A percentile compares a stretch with the other conserved stretches of the same genome.
phyloP scores from a whole-genome alignment of 2,329 filamentous ascomycete species.

The Beauveria varroae region DNA sequence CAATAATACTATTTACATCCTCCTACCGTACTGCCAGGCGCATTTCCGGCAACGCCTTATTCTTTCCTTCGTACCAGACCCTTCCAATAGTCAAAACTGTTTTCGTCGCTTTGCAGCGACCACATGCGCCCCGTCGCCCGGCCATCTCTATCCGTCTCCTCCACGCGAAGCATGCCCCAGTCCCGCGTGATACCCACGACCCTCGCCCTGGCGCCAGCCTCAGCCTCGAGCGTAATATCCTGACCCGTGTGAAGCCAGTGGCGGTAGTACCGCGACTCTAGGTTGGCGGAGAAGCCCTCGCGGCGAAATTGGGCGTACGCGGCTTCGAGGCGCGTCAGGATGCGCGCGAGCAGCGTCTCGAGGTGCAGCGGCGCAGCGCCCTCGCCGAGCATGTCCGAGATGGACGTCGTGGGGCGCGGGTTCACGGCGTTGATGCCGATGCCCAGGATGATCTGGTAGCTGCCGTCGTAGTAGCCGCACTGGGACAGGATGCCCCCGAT shows the following conservation, averaged over 20 bases:
- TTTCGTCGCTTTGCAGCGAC: conserved; percentile 89
- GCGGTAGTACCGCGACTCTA: conserved; percentile 72
- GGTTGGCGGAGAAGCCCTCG: conserved; percentile 62
- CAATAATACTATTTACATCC: conserved; percentile 1
- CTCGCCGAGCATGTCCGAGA: conserved; percentile 62
- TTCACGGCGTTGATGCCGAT: conserved; percentile 84
- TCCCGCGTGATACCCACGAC: conserved; percentile 87
- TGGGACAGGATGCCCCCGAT: conserved; percentile 92
- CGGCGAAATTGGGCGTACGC: conserved; percentile 69
- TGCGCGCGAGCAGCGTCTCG: conserved; percentile 74
- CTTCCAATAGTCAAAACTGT: conserved; percentile 96
- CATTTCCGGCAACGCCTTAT: conserved; percentile 26
- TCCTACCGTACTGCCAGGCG: neutral
- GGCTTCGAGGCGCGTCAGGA: conserved; percentile 70
- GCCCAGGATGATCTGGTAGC: conserved; percentile 80
- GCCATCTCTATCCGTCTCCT: conserved; percentile 71
- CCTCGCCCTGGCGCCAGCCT: conserved; percentile 65
- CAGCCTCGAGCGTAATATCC: conserved; percentile 66
- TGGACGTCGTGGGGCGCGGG: conserved; percentile 74
- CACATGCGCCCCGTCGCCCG: conserved; percentile 68
- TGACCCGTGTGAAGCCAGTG: conserved; percentile 81
- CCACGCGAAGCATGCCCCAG: conserved; percentile 78
- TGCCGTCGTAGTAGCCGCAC: conserved; percentile 66
- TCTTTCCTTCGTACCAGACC: conserved; percentile 77
- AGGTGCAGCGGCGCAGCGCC: conserved; percentile 52